phyloP scores from a whole-genome alignment of 129 eudicot genomes.

The Helianthus tuberosus region DNA sequence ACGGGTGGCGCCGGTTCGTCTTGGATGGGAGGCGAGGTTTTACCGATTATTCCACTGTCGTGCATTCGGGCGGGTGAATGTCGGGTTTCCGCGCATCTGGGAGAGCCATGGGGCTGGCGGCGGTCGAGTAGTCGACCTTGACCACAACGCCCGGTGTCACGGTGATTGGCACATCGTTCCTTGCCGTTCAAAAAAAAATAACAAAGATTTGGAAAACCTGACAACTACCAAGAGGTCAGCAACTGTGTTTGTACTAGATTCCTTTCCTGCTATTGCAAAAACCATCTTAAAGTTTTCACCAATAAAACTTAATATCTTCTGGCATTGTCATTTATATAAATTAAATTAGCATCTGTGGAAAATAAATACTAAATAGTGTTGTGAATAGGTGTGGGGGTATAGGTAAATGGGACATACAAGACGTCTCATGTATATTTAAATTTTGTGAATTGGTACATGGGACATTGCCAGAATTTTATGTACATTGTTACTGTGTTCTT shows the following conservation, averaged over 20 bases:
- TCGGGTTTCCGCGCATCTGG: too few species aligned
- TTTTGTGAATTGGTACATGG: constrained; percentile 7
- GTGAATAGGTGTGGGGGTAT: neutral
- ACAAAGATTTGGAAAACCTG: neutral
- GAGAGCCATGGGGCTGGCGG: too few species aligned
- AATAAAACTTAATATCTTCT: neutral
- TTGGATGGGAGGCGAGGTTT: too few species aligned
- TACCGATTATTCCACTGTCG: too few species aligned
- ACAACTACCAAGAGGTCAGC: neutral
- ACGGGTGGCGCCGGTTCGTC: too few species aligned
- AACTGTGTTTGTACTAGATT: constrained; percentile 2
- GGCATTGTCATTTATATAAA: constrained; percentile 1
- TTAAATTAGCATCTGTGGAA: neutral
- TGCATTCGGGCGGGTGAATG: too few species aligned
- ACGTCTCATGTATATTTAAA: neutral
- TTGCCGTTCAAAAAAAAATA: too few species aligned
- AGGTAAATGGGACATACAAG: constrained; percentile 28
- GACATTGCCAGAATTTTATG: constrained; percentile 14
- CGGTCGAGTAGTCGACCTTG: too few species aligned
- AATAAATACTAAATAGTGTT: too few species aligned
- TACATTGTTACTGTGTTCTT: constrained; percentile 5
- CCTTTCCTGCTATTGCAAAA: constrained; percentile 21
- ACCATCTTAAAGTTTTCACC: constrained; percentile 24
- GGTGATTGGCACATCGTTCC: too few species aligned
- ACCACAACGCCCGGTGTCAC: too few species aligned